Conservation (phyloP, 1,284 basidiomycete species). For the Austroboletus niveus region DNA sequence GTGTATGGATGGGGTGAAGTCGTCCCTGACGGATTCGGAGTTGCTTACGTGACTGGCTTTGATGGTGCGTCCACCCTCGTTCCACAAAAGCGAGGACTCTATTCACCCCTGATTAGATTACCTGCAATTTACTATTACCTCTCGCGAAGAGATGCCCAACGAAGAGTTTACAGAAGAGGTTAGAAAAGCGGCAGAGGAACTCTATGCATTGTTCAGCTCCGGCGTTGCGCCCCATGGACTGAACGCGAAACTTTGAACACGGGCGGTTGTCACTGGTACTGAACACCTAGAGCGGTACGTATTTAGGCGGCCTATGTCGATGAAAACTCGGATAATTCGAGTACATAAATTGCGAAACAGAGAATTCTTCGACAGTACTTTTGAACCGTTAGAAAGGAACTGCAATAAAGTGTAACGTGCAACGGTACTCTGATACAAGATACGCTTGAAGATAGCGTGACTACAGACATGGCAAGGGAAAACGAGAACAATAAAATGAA, state of each 20-base stretch:
- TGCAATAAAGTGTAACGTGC: neutral
- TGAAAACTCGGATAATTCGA: neutral
- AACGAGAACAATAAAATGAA: constrained; percentile 5
- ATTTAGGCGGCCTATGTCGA: too few species aligned
- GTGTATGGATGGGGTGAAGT: constrained; percentile 90
- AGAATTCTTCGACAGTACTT: neutral
- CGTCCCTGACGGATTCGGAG: constrained; percentile 76
- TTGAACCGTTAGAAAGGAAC: neutral
- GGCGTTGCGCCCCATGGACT: neutral
- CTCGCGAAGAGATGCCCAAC: constrained; percentile 74
- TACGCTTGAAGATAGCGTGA: constrained; percentile 3
- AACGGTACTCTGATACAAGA: constrained; percentile 4
- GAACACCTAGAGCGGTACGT: too few species aligned
- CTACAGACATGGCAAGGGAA: constrained; percentile 7
- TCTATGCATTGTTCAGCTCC: constrained; percentile 51
- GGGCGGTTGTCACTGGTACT: too few species aligned
- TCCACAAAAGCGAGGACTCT: neutral
- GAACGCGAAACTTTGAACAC: constrained; percentile 16
- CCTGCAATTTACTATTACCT: constrained; percentile 81
- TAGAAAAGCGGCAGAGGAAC: constrained; percentile 60
- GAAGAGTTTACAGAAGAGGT: constrained; percentile 65
- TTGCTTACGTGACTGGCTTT: constrained; percentile 76
- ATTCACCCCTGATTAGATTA: constrained; percentile 46
- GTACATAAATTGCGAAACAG: neutral
- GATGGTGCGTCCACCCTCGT: constrained; percentile 43